Percentiles rank a stretch among this genome's conserved stretches.
These are phyloP conservation scores for Drosera capensis DNA, from an alignment of 148 eudicot genomes.

Conservation along the genomic window DNA sequence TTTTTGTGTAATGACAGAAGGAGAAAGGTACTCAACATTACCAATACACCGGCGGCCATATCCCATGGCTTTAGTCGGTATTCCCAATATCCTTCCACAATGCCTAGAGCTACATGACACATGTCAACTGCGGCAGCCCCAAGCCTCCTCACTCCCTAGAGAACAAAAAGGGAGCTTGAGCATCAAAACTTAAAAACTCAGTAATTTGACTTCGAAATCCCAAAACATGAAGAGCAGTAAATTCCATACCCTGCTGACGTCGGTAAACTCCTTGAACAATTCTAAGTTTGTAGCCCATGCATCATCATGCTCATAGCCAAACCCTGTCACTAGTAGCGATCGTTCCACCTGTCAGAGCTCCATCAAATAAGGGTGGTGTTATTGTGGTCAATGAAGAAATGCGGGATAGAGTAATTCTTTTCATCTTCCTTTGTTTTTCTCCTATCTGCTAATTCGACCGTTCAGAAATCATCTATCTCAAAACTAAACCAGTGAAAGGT, in stretches of 20 bases:
- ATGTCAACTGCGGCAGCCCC: constrained; percentile 99
- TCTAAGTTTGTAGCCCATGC: constrained; percentile 86
- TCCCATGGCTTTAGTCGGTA: constrained; percentile 99
- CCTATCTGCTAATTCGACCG: too few relatives aligned
- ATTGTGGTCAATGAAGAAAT: too few relatives aligned
- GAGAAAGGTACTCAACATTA: constrained; percentile 13
- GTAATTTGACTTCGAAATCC: neutral
- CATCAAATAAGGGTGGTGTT: neutral
- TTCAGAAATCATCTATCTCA: too few relatives aligned
- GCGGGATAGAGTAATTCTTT: too few relatives aligned
- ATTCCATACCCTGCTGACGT: constrained; percentile 71
- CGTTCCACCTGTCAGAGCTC: constrained; percentile 46
- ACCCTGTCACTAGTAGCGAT: constrained; percentile 90
- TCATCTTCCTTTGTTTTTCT: too few relatives aligned
- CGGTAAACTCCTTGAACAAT: constrained; percentile 88
- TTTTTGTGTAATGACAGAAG: constrained; percentile 1
- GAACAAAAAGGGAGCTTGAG: constrained; percentile 1
- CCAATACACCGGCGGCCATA: constrained; percentile 99
- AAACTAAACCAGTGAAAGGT: too few relatives aligned
- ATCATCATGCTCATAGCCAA: constrained; percentile 98
- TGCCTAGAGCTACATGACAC: constrained; percentile 97
- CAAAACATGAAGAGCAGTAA: neutral
- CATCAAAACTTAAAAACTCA: neutral
- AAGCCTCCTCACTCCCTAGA: constrained; percentile 94
- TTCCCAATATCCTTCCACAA: constrained; percentile 94